Evolutionary conservation across 305 asterid species (phyloP), one percentile per base, ranked within the genome.

Genomic region (Solanum aculeatissimum): DNA sequence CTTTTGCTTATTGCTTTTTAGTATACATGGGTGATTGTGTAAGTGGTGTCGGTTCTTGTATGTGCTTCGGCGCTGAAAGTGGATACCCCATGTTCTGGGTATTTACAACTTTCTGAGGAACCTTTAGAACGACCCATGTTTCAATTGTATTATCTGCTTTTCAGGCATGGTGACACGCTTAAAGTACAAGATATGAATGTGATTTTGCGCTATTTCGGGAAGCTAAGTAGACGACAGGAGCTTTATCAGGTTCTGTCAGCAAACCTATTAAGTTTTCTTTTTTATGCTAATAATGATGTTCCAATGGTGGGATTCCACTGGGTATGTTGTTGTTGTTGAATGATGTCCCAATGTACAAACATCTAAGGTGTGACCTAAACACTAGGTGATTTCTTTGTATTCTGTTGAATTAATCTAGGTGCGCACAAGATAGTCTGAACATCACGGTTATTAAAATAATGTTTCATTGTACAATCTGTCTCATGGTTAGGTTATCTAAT

Each of bases 121-220:
- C 66, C 71, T 86, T 47, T 85, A 84, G 60, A 66, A 51, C 65
- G 60, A 45, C 55, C 55, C 62, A 47, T 47, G 62, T 19, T 70
- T 81, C 74, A 47, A 85, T 89, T 78, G 85, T 70, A 53, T 89
- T 80, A 21, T 29, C 83, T 86, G 85, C 85, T 89, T 88, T 89
- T 78, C 89, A 96, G 99, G 91, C 95, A 89, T 78, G 98, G 95
- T 82, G 91, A 89, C 70, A 84, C 81, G 42, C 87, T 95, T 92
- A 94, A 88, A 86, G 97, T 90, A 53, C 95, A 91, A 78, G 98
- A 95, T 85, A 84, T 92, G 90, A 96, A 96, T 91, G 89, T 92
- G 74, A 89, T 93, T 86, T 89, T 96, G 92, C 98, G 98, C 60
- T 91, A 92, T 89, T 94, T 94, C 54, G 98, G 96, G 86, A 92